Base-by-base conservation (phyloP, 2,329 filamentous ascomycete species). In the Cercospora sojina region DNA sequence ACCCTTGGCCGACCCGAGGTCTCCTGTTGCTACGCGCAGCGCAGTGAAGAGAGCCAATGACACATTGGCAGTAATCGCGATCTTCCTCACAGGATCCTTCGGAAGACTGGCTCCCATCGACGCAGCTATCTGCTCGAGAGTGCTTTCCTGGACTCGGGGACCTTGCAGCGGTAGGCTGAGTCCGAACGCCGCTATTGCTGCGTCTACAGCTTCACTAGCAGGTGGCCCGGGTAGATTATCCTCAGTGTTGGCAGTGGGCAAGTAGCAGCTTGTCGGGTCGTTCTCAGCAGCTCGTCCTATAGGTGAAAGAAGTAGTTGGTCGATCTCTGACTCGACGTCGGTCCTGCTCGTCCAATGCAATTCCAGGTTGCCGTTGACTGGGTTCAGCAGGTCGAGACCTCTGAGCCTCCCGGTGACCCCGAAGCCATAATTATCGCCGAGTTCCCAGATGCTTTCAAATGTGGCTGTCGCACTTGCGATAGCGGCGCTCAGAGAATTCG, bases 371-470 rank as follows among this genome's bases (percentile, higher is more conserved):
- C 88, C 64, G 93, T 83, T 27, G 85, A 86, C 72, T 85, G 88
- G 57, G 91, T 85, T 67, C 88, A 86, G 77, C 18, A 93, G 83
- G 62, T 90, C 86, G 75, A 95, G 93, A 0, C 92, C 91, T 23
- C 87, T 85, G 1, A 96, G 88, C 23, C 98, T 82, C 1, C 93
- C 92, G 9, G 92, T 96, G 16, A 99, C 90, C 2, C 96, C 95
- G 78, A 97, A 98, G 0, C 93, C 94, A 73, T 90, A 93, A 75
- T 98, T 98, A 77, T 99, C 95, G 8, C 89, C 91, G 6, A 97
- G 87, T 69, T 98, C 94, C 95, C 95, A 99, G 43, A 99, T 87
- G 0, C 89, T 93, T 74, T 99, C 95, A 74, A 98, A 97, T 2
- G 88, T 91, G 5, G 91, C 92, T 1, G 93, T 91, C 16, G 93